phyloP scores from a whole-genome alignment of 2,329 filamentous ascomycete genomes.

The Apiospora koreana region DNA sequence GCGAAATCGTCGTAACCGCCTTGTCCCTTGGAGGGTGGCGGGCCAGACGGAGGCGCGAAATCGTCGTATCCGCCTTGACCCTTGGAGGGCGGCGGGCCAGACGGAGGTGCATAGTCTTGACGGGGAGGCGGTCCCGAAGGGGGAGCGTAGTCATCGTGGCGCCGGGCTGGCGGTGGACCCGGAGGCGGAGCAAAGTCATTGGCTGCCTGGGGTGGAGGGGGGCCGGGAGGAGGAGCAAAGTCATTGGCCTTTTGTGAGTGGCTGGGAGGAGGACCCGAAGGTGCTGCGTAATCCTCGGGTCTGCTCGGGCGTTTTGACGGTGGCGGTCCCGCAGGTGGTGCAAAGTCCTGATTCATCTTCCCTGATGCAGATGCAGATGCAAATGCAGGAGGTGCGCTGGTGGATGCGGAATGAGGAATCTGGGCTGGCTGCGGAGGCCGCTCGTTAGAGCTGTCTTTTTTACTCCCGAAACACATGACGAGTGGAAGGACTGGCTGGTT shows the following conservation, averaged over 20 bases:
- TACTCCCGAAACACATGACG: slow-evolving; percentile 51
- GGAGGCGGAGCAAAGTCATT: slow-evolving; percentile 23
- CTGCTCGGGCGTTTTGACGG: slow-evolving; percentile 19
- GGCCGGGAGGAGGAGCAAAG: slow-evolving; percentile 37
- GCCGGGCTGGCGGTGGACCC: slow-evolving; percentile 33
- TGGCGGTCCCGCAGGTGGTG: slow-evolving; percentile 26
- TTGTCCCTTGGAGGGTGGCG: slow-evolving; percentile 27
- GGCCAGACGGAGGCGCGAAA: slow-evolving; percentile 24
- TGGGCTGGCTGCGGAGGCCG: slow-evolving; percentile 41
- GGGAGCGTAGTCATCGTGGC: slow-evolving; percentile 30
- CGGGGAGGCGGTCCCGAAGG: slow-evolving; percentile 31
- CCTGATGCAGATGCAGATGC: slow-evolving; percentile 19
- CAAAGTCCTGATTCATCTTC: slow-evolving; percentile 19
- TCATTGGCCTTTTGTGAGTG: slow-evolving; percentile 18
- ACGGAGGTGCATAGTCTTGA: slow-evolving; percentile 5
- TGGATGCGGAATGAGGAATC: slow-evolving; percentile 25
- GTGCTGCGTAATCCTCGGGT: slow-evolving; percentile 23
- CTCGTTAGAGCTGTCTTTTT: slow-evolving; percentile 40
- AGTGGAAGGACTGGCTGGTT: background rate
- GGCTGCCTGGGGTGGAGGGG: slow-evolving; percentile 31
- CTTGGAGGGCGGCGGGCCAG: slow-evolving; percentile 29
- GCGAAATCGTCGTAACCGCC: slow-evolving; percentile 27
- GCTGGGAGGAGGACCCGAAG: slow-evolving; percentile 28
- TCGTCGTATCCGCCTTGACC: slow-evolving; percentile 20
- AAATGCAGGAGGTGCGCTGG: slow-evolving; percentile 23